phyloP scores from a whole-genome alignment of 164 flowering plant species.

The Berberis vulgaris region DNA sequence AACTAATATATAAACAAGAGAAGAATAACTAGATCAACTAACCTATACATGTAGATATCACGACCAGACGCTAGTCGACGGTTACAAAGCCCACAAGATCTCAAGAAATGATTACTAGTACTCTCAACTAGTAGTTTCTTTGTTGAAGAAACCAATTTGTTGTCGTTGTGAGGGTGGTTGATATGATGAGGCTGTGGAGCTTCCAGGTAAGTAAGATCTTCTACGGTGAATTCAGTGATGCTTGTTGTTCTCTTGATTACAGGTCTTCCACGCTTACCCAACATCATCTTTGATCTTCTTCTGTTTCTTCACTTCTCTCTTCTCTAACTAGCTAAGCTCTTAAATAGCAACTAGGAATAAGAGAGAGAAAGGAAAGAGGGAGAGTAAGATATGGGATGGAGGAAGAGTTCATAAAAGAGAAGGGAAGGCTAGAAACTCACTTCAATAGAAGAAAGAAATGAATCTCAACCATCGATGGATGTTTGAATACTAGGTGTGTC shows the following conservation, averaged over 20 bases:
- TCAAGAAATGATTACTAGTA: slow-evolving; percentile 30
- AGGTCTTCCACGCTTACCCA: slow-evolving; percentile 58
- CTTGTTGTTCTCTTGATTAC: slow-evolving; percentile 60
- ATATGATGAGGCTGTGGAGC: slow-evolving; percentile 7
- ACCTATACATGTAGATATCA: slow-evolving; percentile 78
- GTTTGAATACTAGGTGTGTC: background rate
- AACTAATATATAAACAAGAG: background rate
- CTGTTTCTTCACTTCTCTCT: background rate
- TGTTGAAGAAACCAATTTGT: slow-evolving; percentile 8
- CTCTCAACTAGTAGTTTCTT: slow-evolving; percentile 24
- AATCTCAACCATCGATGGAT: slow-evolving; percentile 31
- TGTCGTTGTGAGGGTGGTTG: slow-evolving; percentile 1
- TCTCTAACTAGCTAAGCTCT: background rate
- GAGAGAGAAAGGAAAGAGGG: slow-evolving; percentile 7
- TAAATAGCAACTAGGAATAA: background rate
- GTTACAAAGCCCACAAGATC: slow-evolving; percentile 55
- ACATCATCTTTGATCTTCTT: slow-evolving; percentile 23
- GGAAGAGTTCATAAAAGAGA: slow-evolving; percentile 7
- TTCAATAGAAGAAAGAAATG: slow-evolving; percentile 6
- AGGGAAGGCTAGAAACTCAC: slow-evolving; percentile 11
- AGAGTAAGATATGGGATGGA: slow-evolving; percentile 4
- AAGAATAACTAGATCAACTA: background rate
- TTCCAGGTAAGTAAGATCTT: slow-evolving; percentile 24
- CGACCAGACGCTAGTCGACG: slow-evolving; percentile 54
- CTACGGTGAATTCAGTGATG: slow-evolving; percentile 45